Evolutionary conservation across 257 asterid species (phyloP), one percentile per base, ranked within the genome.

Genomic region (Phtheirospermum japonicum): DNA sequence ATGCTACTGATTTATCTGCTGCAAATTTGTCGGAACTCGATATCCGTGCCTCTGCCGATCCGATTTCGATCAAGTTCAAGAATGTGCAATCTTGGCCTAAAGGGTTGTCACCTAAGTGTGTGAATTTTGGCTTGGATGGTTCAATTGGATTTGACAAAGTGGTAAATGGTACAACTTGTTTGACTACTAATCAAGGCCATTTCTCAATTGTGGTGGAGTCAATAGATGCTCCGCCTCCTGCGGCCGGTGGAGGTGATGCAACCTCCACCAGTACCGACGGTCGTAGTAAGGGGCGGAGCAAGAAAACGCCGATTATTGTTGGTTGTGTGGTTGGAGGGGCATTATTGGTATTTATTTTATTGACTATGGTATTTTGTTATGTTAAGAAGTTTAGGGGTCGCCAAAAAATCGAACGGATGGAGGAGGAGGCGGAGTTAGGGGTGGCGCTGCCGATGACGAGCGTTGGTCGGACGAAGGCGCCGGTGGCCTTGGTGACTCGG

Each of bases 401-500:
- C 64, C 80, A 79, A 56, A 79, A 70, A 79, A 75, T 82, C 4
- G 69, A 69, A n/a, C 72, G 76, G 42, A 92, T 89, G 99, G 99
- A 86, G 64, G 83, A 67, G 6, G 92, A 81, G 20, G 85, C 97
- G 20, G 99, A 89, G 30, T 64, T 63, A 26, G 99, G 85, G 43
- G 89, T 77, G 70, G 72, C 85, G 33, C 64, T 92, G 86, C 69
- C 81, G 18, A 84, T 84, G 95, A 63, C 85, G 20, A 72, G 68
- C 45, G 82, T 89, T 3, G 93, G 96, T 23, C 6, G 53, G 56
- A 79, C 90, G 4, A 84, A 66, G 79, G 99, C 96, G 23, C 97
- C 97, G 2, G 85, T 83, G 72, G 99, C 97, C 20, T 5, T 58
- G 63, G 77, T 75, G 79, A 84, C 86, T 31, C 76, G 99, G 75